These are phyloP conservation scores for Fusarium oligoseptatum DNA, from an alignment of 2,329 filamentous ascomycete species.

Conservation along the genomic window DNA sequence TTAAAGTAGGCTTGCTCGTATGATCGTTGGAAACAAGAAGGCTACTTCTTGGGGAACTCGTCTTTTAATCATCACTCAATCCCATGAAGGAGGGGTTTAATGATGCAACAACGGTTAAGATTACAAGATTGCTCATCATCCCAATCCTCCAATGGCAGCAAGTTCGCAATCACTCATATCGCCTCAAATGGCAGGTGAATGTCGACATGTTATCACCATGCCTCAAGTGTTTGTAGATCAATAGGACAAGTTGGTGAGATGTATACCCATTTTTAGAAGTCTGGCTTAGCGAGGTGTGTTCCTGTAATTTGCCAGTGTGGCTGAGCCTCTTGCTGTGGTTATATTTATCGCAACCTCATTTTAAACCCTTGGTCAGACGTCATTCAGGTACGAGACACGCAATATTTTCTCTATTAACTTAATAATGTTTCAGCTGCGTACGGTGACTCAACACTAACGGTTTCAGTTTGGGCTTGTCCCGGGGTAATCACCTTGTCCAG, in stretches of 20 bases:
- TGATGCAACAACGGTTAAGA: neutral
- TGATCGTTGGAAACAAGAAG: neutral
- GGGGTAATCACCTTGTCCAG: neutral
- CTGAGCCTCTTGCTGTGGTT: neutral
- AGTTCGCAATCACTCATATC: neutral
- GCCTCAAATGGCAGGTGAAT: neutral
- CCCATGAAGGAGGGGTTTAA: neutral
- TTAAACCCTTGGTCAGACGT: neutral
- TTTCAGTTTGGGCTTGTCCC: neutral
- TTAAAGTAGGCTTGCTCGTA: neutral
- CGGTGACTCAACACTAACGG: neutral
- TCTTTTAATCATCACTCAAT: neutral
- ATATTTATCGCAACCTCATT: conserved; percentile 3
- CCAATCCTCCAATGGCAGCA: neutral
- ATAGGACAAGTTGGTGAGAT: neutral
- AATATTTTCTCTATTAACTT: neutral
- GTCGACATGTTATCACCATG: neutral
- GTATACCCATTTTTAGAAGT: neutral
- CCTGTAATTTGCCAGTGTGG: conserved; percentile 1
- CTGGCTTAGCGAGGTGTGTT: neutral
- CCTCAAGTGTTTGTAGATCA: neutral
- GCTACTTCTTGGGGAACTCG: neutral
- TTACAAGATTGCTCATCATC: neutral
- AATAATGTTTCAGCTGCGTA: neutral
- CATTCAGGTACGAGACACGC: neutral